Base-by-base conservation (phyloP, 306 rosid species). In the Cucurbita argyrosperma region DNA sequence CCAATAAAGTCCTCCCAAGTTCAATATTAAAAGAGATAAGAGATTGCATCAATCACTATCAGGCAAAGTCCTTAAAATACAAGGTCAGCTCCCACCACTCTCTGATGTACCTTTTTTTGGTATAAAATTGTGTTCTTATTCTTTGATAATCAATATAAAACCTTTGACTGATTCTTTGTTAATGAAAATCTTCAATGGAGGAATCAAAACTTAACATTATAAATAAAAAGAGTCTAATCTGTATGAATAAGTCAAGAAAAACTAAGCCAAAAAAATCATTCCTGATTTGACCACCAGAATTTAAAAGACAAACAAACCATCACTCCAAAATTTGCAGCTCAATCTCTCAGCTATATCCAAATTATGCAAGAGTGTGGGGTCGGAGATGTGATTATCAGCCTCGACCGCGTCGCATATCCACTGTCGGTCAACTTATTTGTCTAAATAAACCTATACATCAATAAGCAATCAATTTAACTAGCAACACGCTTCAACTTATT, bases 311-410 rank as follows among this genome's bases (percentile, higher is more conserved):
- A 63, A 39, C 18, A 42, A 61, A 64, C n/a, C 5, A 6, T 2
- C n/a, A 10, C 19, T 21, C 72, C 56, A 8, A 39, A 35, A 14
- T 10, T 9, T 21, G 42, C 55, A 23, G 56, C 73, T 46, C 30
- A 26, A 26, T 26, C 30, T 26, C 30, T 26, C 30, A 26, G 30
- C 30, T 26, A 26, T 26, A 26, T 26, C 26, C 96, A 40, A 88
- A 79, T 6, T 88, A 85, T 0, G 91, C 96, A 39, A 92, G 90
- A 64, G 92, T 96, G 53, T 92, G 96, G 16, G 16, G 96, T 83
- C 19, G 90, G n/a, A 26, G 98, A 68, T 7, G 96, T 89, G 12
- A 83, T 84, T 71, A 92, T 74, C 6, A 92, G 79, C 11, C 98
- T 96, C 14, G 82, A 76, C 0, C 91, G 91, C 15, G 92, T 86